Evolutionary conservation across 1,284 basidiomycete genomes (phyloP), one percentile per base, ranked within the genome.

Genomic region (Irpex rosettiformis): DNA sequence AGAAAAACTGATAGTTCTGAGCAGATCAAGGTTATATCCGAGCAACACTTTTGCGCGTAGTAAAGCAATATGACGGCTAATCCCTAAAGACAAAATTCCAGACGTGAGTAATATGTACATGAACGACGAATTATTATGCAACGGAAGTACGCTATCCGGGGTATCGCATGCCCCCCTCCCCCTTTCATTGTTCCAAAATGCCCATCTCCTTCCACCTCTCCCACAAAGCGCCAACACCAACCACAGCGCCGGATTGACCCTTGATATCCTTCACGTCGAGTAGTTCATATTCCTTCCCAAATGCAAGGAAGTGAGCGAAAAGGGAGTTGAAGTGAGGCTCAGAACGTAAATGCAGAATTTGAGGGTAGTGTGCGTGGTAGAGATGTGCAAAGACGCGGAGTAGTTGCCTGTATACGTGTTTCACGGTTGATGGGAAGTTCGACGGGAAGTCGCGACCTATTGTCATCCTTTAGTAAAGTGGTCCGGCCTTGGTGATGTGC

Each of bases 321-420:
- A 98, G 84, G n/a, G 91, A 94, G 75, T 98, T 98, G 77, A 98
- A 95, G 74, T 98, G 96, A 0, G 95, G 95, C 70, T 98, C 96
- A 51, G 93, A 89, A 58, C 93, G 93, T 22, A 99, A 84, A 72
- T 99, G 96, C 21, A 99, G 83, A 66, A 98, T 91, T 67, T 94
- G 88, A 21, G 83, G 79, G 72, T 96, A 99, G 72, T 99, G 96
- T 3, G 94, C 90, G 72, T 98, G 91, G 75, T 98, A 99, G 69
- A 99, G 88, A 75, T 99, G 96, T 1, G 96, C 96, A 74, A 98
- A 98, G 52, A 99, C 94, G 52, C 96, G 89, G 58, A 99, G 86
- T 29, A 99, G 89, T 70, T 98, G 96, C 54, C 94, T 91, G 77
- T 98, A 99, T 66, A 98, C 89, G 75, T 98, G 95, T 71, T 97